Evolutionary conservation across 192 early-diverging fungal species (phyloP).

Genomic region (Coemansia sp.): DNA sequence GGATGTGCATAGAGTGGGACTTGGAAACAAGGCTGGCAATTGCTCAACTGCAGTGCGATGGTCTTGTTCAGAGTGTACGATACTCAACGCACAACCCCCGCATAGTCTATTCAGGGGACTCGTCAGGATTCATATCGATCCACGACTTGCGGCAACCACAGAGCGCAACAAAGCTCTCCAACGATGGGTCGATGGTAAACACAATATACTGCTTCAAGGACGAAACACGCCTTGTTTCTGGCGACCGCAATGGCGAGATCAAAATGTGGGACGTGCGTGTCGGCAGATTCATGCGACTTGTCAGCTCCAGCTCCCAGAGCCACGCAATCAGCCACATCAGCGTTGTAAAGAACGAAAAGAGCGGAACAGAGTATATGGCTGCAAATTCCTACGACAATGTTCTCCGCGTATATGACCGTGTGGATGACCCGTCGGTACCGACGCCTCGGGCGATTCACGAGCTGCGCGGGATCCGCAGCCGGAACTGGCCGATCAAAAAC

Average conservation of each 20-base stretch:
- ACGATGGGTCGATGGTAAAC: conserved; percentile 49
- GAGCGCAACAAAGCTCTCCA: conserved; percentile 32
- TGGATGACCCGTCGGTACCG: conserved; percentile 73
- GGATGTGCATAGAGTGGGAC: conserved; percentile 52
- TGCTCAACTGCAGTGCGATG: conserved; percentile 29
- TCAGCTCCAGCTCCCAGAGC: conserved; percentile 29
- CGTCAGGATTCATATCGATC: conserved; percentile 62
- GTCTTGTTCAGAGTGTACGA: conserved; percentile 47
- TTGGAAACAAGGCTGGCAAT: conserved; percentile 24
- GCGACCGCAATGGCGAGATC: conserved; percentile 59
- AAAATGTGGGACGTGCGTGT: conserved; percentile 93
- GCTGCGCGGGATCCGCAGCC: conserved; percentile 89
- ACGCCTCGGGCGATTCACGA: conserved; percentile 71
- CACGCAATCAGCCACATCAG: conserved; percentile 52
- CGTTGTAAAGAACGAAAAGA: conserved; percentile 50
- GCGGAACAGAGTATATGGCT: conserved; percentile 76
- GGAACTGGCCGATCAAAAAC: conserved; percentile 94
- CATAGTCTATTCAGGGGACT: conserved; percentile 71
- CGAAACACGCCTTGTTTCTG: conserved; percentile 50
- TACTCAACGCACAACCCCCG: conserved; percentile 62
- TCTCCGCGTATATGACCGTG: conserved; percentile 88
- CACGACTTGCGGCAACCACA: conserved; percentile 39
- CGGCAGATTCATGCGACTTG: conserved; percentile 56
- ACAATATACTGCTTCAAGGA: conserved; percentile 55
- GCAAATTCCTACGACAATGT: conserved; percentile 95